These are phyloP conservation scores for Aeschynomene evenia DNA, from an alignment of 306 rosid species.

Conservation along the genomic window DNA sequence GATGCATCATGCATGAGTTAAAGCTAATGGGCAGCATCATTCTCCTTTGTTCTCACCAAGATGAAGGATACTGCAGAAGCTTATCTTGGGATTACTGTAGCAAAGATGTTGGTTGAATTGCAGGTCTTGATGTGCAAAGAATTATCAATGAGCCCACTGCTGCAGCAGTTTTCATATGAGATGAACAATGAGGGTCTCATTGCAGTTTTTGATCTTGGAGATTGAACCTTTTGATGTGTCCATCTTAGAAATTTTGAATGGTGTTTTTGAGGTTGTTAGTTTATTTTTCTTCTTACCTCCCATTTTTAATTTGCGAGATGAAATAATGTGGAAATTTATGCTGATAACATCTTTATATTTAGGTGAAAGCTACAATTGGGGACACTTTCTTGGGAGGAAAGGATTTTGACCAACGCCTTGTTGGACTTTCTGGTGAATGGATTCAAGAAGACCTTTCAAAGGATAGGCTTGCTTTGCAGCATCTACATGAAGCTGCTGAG, in stretches of 20 bases:
- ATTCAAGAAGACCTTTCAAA: conserved; percentile 78
- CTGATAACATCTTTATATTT: conserved; percentile 6
- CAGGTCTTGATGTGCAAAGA: conserved; percentile 85
- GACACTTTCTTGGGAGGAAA: conserved; percentile 92
- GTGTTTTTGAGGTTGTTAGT: conserved; percentile 75
- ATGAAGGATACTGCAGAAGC: conserved; percentile 94
- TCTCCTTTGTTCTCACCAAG: conserved; percentile 71
- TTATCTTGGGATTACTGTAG: conserved; percentile 81
- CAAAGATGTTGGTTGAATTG: conserved; percentile 87
- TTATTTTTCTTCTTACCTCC: not conserved
- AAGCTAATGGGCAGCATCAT: conserved; percentile 72
- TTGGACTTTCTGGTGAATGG: conserved; percentile 70
- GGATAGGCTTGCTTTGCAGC: conserved; percentile 84
- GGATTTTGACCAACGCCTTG: conserved; percentile 74
- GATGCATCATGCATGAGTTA: conserved; percentile 96
- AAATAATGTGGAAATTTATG: not conserved
- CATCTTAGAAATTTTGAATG: conserved; percentile 79
- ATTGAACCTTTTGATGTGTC: conserved; percentile 94
- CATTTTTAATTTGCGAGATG: not conserved
- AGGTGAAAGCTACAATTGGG: conserved; percentile 92
- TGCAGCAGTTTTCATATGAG: conserved; percentile 87
- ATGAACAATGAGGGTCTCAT: conserved; percentile 92
- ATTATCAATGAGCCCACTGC: conserved; percentile 90
- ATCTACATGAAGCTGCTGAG: conserved; percentile 89
- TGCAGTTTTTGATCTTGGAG: conserved; percentile 91